Evolutionary conservation across 805 yeast species (phyloP), one percentile per base, ranked within the genome.

Genomic region (Wickerhamomyces ciferrii): DNA sequence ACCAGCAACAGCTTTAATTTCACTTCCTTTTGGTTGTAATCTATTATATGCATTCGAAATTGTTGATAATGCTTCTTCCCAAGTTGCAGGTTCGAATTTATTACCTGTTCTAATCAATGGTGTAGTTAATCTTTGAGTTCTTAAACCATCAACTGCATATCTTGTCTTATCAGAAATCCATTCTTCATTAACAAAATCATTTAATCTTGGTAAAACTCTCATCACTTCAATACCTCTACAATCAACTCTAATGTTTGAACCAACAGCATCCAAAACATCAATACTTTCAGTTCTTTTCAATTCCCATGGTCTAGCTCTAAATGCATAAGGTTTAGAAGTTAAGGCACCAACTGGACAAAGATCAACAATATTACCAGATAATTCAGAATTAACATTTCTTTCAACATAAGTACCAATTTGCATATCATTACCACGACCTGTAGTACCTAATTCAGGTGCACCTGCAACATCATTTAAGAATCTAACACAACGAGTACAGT

Each of bases 281-380:
- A 87, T 77, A 44, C 92, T 76, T 67, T 87, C 96, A 42, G 95
- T 87, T 73, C 87, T 81, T 72, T 87, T 87, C 64, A 88, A 77
- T 69, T 87, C 96, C 96, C 96, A 87, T 27, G 96, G 96, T 63
- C 96, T 79, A 15, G 96, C 95, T 62, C 80, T 82, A 76, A 87
- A 87, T n/a, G 96, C 90, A 59, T 87, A 87, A 23, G 96, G 96
- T 68, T 88, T 88, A 25, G 88, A 81, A 32, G 96, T 88, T 58
- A 87, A 78, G 1, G 96, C 96, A 58, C 96, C 96, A 52, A 87
- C 96, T 19, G 96, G 96, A 71, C 96, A 87, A 55, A 87, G 75
- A 65, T 87, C 96, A 54, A 88, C 79, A 54, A 87, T 82, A 70
- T 87, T 87, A 61, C 96, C 96, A 42, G 91, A 83, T 71, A 87